Base-by-base conservation (phyloP, 805 yeast genomes). In the Tetrapisispora fleetii region DNA sequence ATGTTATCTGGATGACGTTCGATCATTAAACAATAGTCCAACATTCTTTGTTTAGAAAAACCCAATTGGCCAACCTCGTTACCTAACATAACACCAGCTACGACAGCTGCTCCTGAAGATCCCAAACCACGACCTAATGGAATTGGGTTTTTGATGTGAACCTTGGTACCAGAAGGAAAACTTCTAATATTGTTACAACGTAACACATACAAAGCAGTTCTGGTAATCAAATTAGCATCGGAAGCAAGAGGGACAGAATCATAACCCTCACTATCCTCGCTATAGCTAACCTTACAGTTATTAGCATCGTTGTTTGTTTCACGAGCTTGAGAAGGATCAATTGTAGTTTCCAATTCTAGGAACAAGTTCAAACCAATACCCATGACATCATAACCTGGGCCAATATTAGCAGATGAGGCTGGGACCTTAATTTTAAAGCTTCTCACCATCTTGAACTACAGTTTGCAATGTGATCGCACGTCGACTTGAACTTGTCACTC, bases 1-100 rank as follows among this genome's bases (percentile, higher is more conserved):
- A 93, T 90, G 67, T 93, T 93, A 69, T 93, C 99, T 35, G 99
- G 99, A 62, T 93, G 99, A 65, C 98, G 81, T 72, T 93, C 99
- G 56, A 93, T 90, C 93, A 93, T 86, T 58, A 93, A 75, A 67
- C 96, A 88, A 72, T 85, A 93, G 67, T 93, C 99, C 58, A 93
- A 73, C 81, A 93, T 77, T 58, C 98, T 76, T 58, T 79, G 82
- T 67, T 85, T 90, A 45, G 81, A 70, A 51, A 89, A 78, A 1
- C 78, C 79, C 35, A 91, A 71, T 45, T 78, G 73, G 37, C 93
- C 96, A 33, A 90, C 74, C 54, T 83, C 91, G 62, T 86, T 86
- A 43, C 95, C 99, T 40, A 93, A 73, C 70, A 89, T 73, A 13
- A 85, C 95, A 62, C 99, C 99, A 18, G 95, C 98, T 28, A 93